Conservation (phyloP, 2,329 filamentous ascomycete genomes). For the Septoria linicola region DNA sequence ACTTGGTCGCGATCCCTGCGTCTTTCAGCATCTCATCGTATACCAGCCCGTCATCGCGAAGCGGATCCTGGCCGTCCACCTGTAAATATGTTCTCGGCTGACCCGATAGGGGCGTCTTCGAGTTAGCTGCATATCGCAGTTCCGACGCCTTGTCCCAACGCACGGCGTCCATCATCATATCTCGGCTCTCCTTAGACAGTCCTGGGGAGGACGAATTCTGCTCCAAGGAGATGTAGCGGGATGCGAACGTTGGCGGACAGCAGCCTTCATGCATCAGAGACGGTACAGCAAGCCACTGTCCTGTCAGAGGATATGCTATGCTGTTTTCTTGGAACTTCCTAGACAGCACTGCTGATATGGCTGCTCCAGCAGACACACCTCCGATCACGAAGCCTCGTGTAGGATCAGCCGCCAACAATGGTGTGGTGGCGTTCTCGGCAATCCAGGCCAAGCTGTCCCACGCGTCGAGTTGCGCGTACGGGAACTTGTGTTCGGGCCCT, state of each 20-base stretch:
- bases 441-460: conserved; percentile 51
- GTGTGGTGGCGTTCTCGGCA: conserved; percentile 38
- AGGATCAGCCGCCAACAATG: conserved; percentile 43
- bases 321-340: conserved; percentile 45
- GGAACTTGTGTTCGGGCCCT: conserved; percentile 50
- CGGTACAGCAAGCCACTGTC: conserved; percentile 48
- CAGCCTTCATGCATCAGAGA: conserved; percentile 35
- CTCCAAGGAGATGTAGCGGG: conserved; percentile 42
- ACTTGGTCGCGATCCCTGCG: conserved; percentile 45
- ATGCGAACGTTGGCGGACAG: conserved; percentile 44
- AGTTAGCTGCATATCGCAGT: conserved; percentile 38
- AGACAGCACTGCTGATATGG: conserved; percentile 41
- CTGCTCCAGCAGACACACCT: conserved; percentile 50
- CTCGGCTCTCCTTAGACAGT: conserved; percentile 27
- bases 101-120: conserved; percentile 33
- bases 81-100: conserved; percentile 53
- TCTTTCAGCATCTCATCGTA: conserved; percentile 52
- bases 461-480: conserved; percentile 45
- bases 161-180: conserved; percentile 17
- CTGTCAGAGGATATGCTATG: conserved; percentile 48
- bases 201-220: conserved; percentile 46
- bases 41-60: conserved; percentile 55
- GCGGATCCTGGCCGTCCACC: conserved; percentile 51
- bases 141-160: conserved; percentile 25
- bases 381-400: conserved; percentile 51